Conservation (phyloP, 2,329 filamentous ascomycete species). For the Fusarium goolgardi region DNA sequence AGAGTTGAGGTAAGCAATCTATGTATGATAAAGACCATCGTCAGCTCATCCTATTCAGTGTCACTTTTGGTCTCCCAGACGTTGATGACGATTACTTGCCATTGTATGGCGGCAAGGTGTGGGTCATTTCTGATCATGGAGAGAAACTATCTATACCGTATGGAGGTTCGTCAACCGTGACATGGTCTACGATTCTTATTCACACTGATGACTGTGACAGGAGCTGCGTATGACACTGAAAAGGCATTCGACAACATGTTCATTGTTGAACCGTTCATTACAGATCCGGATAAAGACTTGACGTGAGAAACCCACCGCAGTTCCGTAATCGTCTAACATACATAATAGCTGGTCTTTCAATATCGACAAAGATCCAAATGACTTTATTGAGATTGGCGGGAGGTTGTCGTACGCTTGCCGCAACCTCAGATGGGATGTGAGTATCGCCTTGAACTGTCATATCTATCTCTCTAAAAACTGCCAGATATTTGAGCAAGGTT, state of each 20-base stretch:
- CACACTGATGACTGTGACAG: conserved; percentile 31
- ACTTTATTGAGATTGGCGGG: conserved; percentile 49
- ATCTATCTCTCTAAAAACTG: neutral
- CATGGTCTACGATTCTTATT: neutral
- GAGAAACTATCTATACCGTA: conserved; percentile 59
- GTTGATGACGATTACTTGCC: conserved; percentile 53
- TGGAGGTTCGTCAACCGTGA: conserved; percentile 45
- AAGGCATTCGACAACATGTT: conserved; percentile 56
- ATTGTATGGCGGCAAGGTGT: conserved; percentile 59
- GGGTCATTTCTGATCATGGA: conserved; percentile 54
- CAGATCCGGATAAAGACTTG: conserved; percentile 42
- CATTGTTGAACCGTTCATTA: conserved; percentile 45
- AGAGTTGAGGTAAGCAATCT: conserved; percentile 43
- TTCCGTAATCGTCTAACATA: neutral
- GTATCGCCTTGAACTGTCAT: conserved; percentile 16
- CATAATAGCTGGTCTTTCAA: conserved; percentile 52
- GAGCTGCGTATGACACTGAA: conserved; percentile 54
- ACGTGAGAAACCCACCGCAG: conserved; percentile 26
- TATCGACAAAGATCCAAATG: conserved; percentile 41
- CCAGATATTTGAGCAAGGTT: conserved; percentile 55
- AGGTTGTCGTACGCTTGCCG: conserved; percentile 50
- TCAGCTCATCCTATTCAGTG: conserved; percentile 34
- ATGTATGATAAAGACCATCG: too few species aligned
- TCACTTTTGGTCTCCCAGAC: conserved; percentile 48
- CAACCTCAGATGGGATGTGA: conserved; percentile 54